Conservation (phyloP, 371 early-diverging fungal genomes). For the Fennellomyces sp. region DNA sequence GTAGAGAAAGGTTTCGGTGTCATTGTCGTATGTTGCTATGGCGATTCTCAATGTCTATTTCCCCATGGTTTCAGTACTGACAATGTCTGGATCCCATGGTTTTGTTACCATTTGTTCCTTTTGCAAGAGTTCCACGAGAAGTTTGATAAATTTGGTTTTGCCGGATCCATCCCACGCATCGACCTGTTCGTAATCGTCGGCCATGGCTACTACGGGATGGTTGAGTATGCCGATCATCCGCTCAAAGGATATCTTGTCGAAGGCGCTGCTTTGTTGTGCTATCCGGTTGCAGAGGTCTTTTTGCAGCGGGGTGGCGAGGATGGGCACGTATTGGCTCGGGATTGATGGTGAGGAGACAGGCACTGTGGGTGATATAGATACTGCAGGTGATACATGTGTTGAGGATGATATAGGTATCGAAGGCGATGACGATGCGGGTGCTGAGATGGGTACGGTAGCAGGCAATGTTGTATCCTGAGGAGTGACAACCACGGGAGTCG, state of each 20-base stretch:
- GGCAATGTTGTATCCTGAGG: too few species aligned
- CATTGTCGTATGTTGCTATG: constrained; percentile 10
- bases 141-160: constrained; percentile 2
- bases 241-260: neutral
- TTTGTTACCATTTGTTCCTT: neutral
- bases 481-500: too few species aligned
- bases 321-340: too few species aligned
- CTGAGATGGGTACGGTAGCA: too few species aligned
- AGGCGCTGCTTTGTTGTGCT: neutral
- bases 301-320: neutral
- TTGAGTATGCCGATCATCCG: neutral
- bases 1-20: constrained; percentile 8
- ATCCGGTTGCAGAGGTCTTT: neutral
- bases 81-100: neutral
- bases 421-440: too few species aligned
- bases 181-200: constrained; percentile 6
- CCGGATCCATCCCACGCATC: constrained; percentile 17
- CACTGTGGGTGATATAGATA: too few species aligned
- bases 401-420: too few species aligned
- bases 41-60: constrained; percentile 5
- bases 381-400: too few species aligned
- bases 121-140: neutral
- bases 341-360: too few species aligned
- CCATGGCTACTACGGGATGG: constrained; percentile 6
- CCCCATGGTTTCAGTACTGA: too few species aligned